Conservation (phyloP, 805 yeast species). For the Pichia nakasei region DNA sequence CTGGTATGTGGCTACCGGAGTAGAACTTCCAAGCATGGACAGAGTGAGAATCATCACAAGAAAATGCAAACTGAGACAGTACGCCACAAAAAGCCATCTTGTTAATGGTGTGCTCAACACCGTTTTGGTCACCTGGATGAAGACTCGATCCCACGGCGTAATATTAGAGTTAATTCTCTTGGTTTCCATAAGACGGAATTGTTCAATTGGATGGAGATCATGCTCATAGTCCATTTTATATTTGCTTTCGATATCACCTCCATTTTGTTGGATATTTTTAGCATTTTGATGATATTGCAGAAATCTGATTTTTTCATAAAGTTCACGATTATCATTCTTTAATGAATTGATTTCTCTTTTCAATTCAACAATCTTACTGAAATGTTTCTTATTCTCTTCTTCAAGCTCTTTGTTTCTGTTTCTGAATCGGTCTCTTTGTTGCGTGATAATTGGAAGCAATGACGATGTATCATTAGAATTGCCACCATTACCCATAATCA, state of each 20-base stretch:
- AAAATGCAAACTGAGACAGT: slow-evolving; percentile 68
- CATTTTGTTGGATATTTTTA: slow-evolving; percentile 21
- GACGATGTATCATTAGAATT: slow-evolving; percentile 22
- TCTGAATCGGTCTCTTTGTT: slow-evolving; percentile 91
- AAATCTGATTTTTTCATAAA: slow-evolving; percentile 71
- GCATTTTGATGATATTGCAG: slow-evolving; percentile 41
- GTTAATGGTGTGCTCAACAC: slow-evolving; percentile 68
- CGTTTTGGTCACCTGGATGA: slow-evolving; percentile 60
- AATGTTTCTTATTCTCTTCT: slow-evolving; percentile 60
- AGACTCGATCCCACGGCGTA: slow-evolving; percentile 73
- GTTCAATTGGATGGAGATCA: slow-evolving; percentile 74
- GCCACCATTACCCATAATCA: background rate
- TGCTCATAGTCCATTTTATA: slow-evolving; percentile 64
- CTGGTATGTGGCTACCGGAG: background rate
- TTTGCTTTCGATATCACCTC: slow-evolving; percentile 40
- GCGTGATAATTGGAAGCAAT: slow-evolving; percentile 78
- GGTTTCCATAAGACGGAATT: slow-evolving; percentile 68
- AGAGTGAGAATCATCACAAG: slow-evolving; percentile 59
- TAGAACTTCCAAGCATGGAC: slow-evolving; percentile 32
- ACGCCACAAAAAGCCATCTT: slow-evolving; percentile 61
- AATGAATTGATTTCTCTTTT: slow-evolving; percentile 55
- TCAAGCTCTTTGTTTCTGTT: slow-evolving; percentile 77
- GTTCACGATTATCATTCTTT: slow-evolving; percentile 65
- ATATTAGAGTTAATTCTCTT: slow-evolving; percentile 64
- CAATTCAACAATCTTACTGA: slow-evolving; percentile 45